These are phyloP conservation scores for Boletus rufocinnamomeus DNA, from an alignment of 768 basidiomycete species.

Conservation along the genomic window DNA sequence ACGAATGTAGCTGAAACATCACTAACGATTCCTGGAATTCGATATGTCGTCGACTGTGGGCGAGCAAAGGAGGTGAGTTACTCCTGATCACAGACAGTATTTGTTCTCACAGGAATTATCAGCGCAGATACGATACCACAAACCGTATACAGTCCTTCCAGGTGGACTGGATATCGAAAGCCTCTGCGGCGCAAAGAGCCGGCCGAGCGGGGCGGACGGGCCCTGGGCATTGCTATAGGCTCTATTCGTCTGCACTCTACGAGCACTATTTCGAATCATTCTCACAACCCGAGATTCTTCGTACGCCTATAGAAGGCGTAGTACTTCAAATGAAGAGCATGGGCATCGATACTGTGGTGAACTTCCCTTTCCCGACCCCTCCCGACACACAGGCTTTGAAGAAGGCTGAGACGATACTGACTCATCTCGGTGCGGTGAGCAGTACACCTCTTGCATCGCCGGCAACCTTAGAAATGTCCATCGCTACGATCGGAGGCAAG, in stretches of 20 bases:
- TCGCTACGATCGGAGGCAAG: slow-evolving; percentile 48
- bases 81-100: not conserved
- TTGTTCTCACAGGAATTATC: slow-evolving; percentile 1
- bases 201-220: slow-evolving; percentile 98
- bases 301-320: slow-evolving; percentile 95
- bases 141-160: slow-evolving; percentile 91
- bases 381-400: slow-evolving; percentile 76
- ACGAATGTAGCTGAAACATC: slow-evolving; percentile 98
- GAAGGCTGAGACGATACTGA: slow-evolving; percentile 81
- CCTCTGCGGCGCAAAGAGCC: slow-evolving; percentile 90
- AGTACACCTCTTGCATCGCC: slow-evolving; percentile 30
- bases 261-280: slow-evolving; percentile 92
- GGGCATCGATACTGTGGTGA: slow-evolving; percentile 95
- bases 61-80: slow-evolving; percentile 83
- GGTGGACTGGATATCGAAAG: slow-evolving; percentile 93
- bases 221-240: slow-evolving; percentile 96
- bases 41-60: slow-evolving; percentile 97
- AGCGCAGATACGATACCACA: slow-evolving; percentile 81
- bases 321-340: slow-evolving; percentile 99
- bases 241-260: slow-evolving; percentile 93
- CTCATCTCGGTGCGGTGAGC: slow-evolving; percentile 80
- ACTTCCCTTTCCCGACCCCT: slow-evolving; percentile 98
- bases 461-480: slow-evolving; percentile 9
- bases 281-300: slow-evolving; percentile 87
- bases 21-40: slow-evolving; percentile 93